Evolutionary conservation across 2,329 filamentous ascomycete genomes (phyloP), one percentile per base, ranked within the genome.

Genomic region (Daldinia eschscholtzii): DNA sequence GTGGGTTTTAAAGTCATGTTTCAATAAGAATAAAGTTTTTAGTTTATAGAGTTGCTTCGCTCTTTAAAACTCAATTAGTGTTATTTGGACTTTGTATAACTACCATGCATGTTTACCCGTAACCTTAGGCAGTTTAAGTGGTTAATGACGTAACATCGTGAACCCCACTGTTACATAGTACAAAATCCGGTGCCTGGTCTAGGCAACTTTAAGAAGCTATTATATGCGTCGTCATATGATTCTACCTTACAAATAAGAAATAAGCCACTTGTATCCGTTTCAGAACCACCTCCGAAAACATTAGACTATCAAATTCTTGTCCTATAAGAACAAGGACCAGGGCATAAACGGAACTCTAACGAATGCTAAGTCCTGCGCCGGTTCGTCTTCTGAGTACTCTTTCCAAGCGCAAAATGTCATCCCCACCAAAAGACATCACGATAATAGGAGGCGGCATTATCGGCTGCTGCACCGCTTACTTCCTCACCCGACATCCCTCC

Each of bases 391-490:
- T 72, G 37, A 63, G 56, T 56, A 64, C 62, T 42, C 41, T 64
- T 48, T 50, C 50, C 13, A 35, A 26, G 26, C 56, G 48, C 41
- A 70, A 59, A 59, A 72, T 72, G 70, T 48, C 67, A 28, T 64
- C 71, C 18, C 42, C 67, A 30, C 63, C 67, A 58, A 75, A 74
- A 63, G 77, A 79, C 20, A 79, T 79, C 62, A 76, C 74, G 57
- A 77, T 80, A 61, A 70, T 80, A 85, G 91, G 92, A 72, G 92
- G 91, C 65, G 92, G 92, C 67, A 93, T 94, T 59, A 93, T 94
- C 68, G 92, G 92, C 70, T 91, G 88, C 77, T 92, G 89, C 68
- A 89, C 89, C 2, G 91, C 92, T 23, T 94, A 94, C 74, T 94
- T 87, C 76, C 83, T 93, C 12, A 92, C 91, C 0, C 87, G 89